Base-by-base conservation (phyloP, 495 filamentous ascomycete genomes). In the Rhypophila decipiens region DNA sequence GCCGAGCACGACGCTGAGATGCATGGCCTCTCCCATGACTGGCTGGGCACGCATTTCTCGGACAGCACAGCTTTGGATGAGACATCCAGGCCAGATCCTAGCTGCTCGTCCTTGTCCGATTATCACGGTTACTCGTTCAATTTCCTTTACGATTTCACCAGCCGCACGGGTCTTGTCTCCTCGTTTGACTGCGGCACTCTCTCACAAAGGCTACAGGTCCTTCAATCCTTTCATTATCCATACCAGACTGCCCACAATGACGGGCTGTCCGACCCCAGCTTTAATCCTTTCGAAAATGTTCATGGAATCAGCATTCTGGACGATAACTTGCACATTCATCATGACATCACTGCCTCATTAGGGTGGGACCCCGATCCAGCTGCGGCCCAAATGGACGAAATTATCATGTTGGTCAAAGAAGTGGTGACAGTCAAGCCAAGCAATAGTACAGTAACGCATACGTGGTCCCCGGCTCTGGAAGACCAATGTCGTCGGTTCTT, bases 101-200 rank as follows among this genome's bases (percentile, higher is more conserved):
- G 21, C 44, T n/a, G 29, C 39, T 29, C 48, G 11, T 18, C 42
- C 4, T 20, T 36, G 8, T 46, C 55, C 9, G 39, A 50, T 10
- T 52, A 52, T 29, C 52, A 52, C 10, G 50, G 50, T 7, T 58
- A 61, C 21, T 56, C 52, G 3, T 61, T 63, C 18, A 19, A 39
- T 19, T 63, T 60, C 13, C 49, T 63, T 13, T 53, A 51, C 41
- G 52, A 58, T 50, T 63, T 63, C 44, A 63, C 60, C 11, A 63
- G 60, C 46, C 36, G 57, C 23, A 58, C 55, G 1, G 60, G 60
- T 4, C 36, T 63, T 11, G 57, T 61, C 12, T 48, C 55, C 11
- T 63, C 60, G n/a, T 63, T 63, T 27, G 60, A 63, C 11, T 63
- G 60, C 15, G 60, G 46, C n/a, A 58, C 60, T 13, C 50, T 60